phyloP scores from a whole-genome alignment of 768 basidiomycete genomes.

The Ephemerocybe angulata region DNA sequence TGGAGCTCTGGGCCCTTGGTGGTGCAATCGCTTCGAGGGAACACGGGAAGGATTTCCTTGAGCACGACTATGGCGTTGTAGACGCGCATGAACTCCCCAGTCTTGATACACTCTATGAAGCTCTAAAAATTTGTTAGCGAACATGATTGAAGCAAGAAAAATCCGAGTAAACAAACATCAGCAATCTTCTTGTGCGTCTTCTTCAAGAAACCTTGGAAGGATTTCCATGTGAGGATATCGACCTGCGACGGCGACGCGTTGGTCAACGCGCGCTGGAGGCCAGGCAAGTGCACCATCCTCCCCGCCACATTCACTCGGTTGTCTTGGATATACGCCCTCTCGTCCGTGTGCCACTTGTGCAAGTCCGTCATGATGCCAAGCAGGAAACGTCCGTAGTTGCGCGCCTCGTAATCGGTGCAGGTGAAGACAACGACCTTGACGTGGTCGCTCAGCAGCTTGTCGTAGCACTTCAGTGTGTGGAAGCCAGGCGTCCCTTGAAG shows the following conservation, averaged over 20 bases:
- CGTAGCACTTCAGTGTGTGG: constrained; percentile 79
- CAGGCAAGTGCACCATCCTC: constrained; percentile 60
- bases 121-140: constrained; percentile 45
- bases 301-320: constrained; percentile 64
- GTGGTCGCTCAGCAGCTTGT: constrained; percentile 84
- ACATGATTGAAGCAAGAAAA: too few relatives aligned
- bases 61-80: constrained; percentile 95
- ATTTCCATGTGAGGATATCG: constrained; percentile 64
- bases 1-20: constrained; percentile 55
- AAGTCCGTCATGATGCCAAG: constrained; percentile 74
- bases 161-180: too few relatives aligned
- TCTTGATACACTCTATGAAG: constrained; percentile 76
- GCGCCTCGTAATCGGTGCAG: constrained; percentile 93
- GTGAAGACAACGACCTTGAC: constrained; percentile 84
- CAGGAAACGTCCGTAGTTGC: constrained; percentile 93
- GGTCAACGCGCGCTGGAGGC: constrained; percentile 54
- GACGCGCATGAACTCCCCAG: constrained; percentile 94
- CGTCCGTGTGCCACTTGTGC: constrained; percentile 75
- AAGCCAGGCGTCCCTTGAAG: constrained; percentile 87
- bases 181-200: constrained; percentile 85
- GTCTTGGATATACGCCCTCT: constrained; percentile 67
- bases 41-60: constrained; percentile 86
- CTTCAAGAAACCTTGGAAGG: constrained; percentile 63
- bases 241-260: constrained; percentile 37
- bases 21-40: constrained; percentile 66